Evolutionary conservation across 495 filamentous ascomycete genomes (phyloP), one percentile per base, ranked within the genome.

Genomic region (Aspergillus bridgeri): DNA sequence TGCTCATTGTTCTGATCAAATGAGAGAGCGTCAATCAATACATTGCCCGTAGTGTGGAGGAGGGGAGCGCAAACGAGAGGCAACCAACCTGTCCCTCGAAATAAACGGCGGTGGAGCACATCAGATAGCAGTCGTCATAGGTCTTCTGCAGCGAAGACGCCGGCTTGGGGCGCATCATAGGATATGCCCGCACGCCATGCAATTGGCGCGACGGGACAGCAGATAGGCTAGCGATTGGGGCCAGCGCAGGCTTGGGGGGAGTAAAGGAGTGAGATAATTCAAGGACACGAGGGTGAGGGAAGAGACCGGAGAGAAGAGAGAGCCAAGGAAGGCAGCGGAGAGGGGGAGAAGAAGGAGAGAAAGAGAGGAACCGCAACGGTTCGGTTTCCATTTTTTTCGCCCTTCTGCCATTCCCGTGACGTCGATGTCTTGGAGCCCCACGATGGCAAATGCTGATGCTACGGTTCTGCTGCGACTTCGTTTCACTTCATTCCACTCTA

Each of bases 121-220:
- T 89, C 56, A 96, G 78, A 73, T 96, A 96, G 72, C 89, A 91
- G 66, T 97, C 91, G 77, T 98, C 92, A 75, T 97, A 97, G 55
- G 91, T 96, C 82, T 96, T 97, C 79, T 98, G 94, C 70, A 97
- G 80, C 54, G 86, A 85, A 69, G 91, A 87, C 66, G 84, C 79
- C 60, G 83, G 81, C 68, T 87, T 90, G 78, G 83, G 87, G 76
- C 89, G 89, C 83, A 93, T 89, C 88, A 89, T 91, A 68, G 64
- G 54, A 24, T 60, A 53, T 63, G 65, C 64, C 64, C 60, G 64
- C 58, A 60, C 64, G 65, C 68, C 68, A 69, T 59, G 64, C 56
- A 51, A 60, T 60, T 48, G 29, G 52, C 24, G 42, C 47, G 25
- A 62, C 25, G 38, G 44, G 48, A 44, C 38, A 44, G 27, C 17